phyloP scores from a whole-genome alignment of 2,329 filamentous ascomycete genomes.

The Teratosphaeria nubilosa region DNA sequence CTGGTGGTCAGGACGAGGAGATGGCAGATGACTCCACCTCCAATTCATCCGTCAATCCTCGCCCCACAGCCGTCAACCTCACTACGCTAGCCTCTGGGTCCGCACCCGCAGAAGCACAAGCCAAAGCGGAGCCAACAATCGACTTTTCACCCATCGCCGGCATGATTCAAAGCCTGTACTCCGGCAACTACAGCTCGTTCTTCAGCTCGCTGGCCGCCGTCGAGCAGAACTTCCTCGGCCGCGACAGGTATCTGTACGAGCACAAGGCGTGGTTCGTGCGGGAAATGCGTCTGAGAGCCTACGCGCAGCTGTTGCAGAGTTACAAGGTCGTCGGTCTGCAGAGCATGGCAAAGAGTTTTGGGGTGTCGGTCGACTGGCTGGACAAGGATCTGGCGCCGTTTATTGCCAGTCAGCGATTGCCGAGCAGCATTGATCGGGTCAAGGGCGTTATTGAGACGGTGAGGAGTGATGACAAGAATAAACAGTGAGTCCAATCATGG shows the following conservation, averaged over 20 bases:
- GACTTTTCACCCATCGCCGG: constrained; percentile 84
- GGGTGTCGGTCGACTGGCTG: constrained; percentile 90
- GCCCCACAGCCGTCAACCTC: constrained; percentile 72
- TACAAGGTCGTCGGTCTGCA: constrained; percentile 94
- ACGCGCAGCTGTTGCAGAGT: constrained; percentile 93
- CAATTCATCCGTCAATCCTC: constrained; percentile 32
- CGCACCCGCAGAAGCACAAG: constrained; percentile 45
- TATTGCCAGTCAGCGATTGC: constrained; percentile 86
- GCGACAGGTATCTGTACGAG: constrained; percentile 91
- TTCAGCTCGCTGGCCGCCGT: constrained; percentile 82
- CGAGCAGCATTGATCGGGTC: constrained; percentile 95
- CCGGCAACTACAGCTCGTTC: constrained; percentile 86
- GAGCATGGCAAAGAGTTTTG: constrained; percentile 96
- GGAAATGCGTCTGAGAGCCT: constrained; percentile 93
- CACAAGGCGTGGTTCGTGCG: constrained; percentile 96
- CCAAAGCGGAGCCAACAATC: constrained; percentile 69
- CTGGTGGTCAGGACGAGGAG: constrained; percentile 59
- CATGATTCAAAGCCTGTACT: constrained; percentile 85
- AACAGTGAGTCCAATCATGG: constrained; percentile 50
- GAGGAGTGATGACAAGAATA: constrained; percentile 97
- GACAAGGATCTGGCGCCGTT: constrained; percentile 94
- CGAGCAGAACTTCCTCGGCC: constrained; percentile 85
- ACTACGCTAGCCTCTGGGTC: constrained; percentile 63
- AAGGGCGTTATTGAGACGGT: constrained; percentile 97
- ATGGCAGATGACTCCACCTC: constrained; percentile 38